Conservation (phyloP, 129 eudicot species). For the Erigeron canadensis region DNA sequence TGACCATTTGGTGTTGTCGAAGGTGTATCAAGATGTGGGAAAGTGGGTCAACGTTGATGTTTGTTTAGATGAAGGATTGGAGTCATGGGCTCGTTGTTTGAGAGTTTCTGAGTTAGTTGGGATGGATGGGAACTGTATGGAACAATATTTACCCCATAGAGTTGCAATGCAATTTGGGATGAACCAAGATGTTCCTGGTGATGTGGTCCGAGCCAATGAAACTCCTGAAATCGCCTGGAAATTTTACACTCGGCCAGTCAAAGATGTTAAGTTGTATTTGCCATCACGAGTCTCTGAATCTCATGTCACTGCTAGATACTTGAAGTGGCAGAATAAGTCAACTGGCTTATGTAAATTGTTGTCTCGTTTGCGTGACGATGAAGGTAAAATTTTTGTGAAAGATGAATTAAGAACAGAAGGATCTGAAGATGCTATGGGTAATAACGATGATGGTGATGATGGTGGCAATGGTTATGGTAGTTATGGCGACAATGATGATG, state of each 20-base stretch:
- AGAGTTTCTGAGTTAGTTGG: constrained; percentile 53
- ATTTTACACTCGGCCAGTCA: constrained; percentile 31
- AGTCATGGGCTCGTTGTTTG: constrained; percentile 38
- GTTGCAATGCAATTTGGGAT: constrained; percentile 70
- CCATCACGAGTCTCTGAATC: constrained; percentile 31
- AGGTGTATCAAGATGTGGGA: constrained; percentile 34
- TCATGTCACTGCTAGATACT: constrained; percentile 39
- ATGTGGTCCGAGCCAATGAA: constrained; percentile 8
- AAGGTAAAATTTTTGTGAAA: neutral
- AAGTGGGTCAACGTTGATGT: constrained; percentile 21
- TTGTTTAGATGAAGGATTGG: constrained; percentile 27
- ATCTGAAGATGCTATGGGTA: neutral
- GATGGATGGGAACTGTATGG: constrained; percentile 24
- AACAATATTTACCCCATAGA: constrained; percentile 59
- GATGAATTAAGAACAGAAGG: constrained; percentile 14
- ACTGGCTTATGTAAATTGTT: neutral
- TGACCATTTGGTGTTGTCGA: neutral
- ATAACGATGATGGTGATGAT: neutral
- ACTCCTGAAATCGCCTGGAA: constrained; percentile 36
- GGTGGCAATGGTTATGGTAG: no score
- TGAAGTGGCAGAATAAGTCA: constrained; percentile 41
- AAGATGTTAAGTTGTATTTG: constrained; percentile 19
- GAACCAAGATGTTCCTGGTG: constrained; percentile 60
- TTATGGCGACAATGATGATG: no score
- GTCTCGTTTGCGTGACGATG: constrained; percentile 1